Conservation (phyloP, 2,329 filamentous ascomycete species). For the Cercospora sp. region DNA sequence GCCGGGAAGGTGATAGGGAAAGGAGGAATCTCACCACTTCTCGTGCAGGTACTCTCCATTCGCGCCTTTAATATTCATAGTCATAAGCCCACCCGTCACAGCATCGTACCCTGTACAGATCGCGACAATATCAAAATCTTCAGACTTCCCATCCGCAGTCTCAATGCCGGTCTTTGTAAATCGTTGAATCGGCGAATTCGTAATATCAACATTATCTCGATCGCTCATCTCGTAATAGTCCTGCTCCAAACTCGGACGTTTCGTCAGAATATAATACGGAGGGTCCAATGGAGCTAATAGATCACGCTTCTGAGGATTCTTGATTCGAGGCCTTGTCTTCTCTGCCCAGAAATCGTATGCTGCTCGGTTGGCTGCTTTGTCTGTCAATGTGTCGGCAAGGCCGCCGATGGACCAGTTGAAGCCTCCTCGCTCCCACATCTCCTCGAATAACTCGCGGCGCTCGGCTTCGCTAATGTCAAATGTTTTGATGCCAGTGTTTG, state of each 20-base stretch:
- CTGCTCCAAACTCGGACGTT: constrained; percentile 48
- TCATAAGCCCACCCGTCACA: neutral
- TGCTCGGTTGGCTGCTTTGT: constrained; percentile 18
- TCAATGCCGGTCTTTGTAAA: constrained; percentile 29
- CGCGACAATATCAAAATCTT: neutral
- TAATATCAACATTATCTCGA: constrained; percentile 45
- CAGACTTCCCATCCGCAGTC: neutral
- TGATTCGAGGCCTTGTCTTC: constrained; percentile 47
- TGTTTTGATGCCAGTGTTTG: neutral
- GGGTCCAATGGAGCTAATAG: constrained; percentile 46
- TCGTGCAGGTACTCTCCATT: neutral
- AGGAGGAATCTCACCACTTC: neutral
- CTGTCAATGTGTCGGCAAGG: constrained; percentile 13
- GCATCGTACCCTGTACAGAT: neutral
- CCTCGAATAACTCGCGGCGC: neutral
- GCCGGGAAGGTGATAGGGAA: neutral
- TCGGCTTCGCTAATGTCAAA: neutral
- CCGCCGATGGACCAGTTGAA: constrained; percentile 16
- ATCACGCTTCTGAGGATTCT: constrained; percentile 47
- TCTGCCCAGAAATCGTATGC: constrained; percentile 48
- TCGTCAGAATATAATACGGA: constrained; percentile 48
- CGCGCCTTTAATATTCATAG: neutral
- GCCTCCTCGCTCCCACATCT: constrained; percentile 35
- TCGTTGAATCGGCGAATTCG: constrained; percentile 45
- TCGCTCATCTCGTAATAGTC: constrained; percentile 46